Evolutionary conservation across 2,329 filamentous ascomycete genomes (phyloP), one percentile per base, ranked within the genome.

Genomic region (Tolypocladium endophyticum): DNA sequence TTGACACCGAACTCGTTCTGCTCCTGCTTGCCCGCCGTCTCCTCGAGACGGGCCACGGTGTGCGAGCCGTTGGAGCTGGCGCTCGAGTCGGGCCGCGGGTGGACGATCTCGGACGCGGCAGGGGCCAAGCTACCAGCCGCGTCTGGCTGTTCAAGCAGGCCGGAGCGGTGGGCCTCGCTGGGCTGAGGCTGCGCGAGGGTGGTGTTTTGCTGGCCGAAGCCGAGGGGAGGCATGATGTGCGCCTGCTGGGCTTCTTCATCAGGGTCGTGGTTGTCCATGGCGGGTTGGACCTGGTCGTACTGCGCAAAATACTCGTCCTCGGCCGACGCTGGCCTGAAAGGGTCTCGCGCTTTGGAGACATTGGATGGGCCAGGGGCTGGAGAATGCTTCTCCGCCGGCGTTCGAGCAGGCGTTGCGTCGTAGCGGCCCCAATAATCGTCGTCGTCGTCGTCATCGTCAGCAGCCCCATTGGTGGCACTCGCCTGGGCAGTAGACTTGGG

Each of bases 371-470:
- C 58, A 66, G 87, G 87, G 16, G 82, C 86, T 4, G 87, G 86
- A 5, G 86, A 87, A 30, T 77, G 79, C 67, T 87, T 84, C 28
- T 77, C 73, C 8, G 81, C 84, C 1, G 87, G 86, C 12, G 86
- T 89, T 53, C 80, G 78, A 2, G 81, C 80, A 1, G 88, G 87
- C 4, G 87, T 90, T 33, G 83, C 82, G 70, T 90, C 88, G 71
- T 93, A 92, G 62, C 85, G 82, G 38, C 84, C 87, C 89, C 89
- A 93, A 72, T 93, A 93, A 65, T 86, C 87, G 64, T 90, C 88
- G 62, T 91, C 87, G 38, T 89, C 87, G 28, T 88, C 87, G 0
- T 86, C 83, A 1, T 80, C 75, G 0, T 69, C 67, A 9, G 65
- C 61, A 56, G 62, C 55, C 39, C 56, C 60, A 60, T 56, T 61